Evolutionary conservation across 306 rosid species (phyloP).

Genomic region (Phaseolus lunatus): DNA sequence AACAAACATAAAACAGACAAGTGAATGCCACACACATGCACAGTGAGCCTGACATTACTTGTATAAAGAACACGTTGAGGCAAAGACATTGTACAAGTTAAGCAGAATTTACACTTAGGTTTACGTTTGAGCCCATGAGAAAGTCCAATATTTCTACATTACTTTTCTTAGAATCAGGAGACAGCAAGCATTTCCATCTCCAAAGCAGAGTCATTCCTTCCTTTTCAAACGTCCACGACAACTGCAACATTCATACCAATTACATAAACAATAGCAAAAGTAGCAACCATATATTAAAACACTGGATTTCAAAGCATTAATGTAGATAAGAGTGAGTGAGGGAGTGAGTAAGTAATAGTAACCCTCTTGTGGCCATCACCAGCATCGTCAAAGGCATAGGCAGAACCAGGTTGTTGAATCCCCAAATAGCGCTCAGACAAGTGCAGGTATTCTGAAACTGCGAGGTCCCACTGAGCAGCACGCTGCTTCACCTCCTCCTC

Average conservation of each 20-base stretch:
- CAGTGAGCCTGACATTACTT: background rate
- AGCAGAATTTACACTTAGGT: conserved; percentile 74
- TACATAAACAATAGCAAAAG: background rate
- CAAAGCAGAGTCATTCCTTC: conserved; percentile 82
- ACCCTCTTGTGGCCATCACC: conserved; percentile 75
- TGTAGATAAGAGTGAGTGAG: background rate
- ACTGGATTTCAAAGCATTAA: background rate
- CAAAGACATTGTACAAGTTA: conserved; percentile 15
- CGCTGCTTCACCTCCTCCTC: conserved; percentile 76
- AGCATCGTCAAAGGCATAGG: conserved; percentile 72
- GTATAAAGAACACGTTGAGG: background rate
- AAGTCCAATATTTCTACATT: conserved; percentile 77
- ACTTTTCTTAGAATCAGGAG: conserved; percentile 66
- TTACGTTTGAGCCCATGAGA: conserved; percentile 84
- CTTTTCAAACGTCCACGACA: conserved; percentile 91
- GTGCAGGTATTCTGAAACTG: conserved; percentile 62
- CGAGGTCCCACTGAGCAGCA: conserved; percentile 95
- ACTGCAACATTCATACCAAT: conserved; percentile 53
- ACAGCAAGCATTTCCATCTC: conserved; percentile 85
- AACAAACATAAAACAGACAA: conserved; percentile 3
- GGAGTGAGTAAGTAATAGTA: background rate
- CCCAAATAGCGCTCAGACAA: conserved; percentile 78
- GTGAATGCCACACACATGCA: background rate
- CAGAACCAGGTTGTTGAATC: conserved; percentile 74
- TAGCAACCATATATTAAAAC: background rate